Evolutionary conservation across 2,329 filamentous ascomycete genomes (phyloP), one percentile per base, ranked within the genome.

Genomic region (Claviceps monticola): DNA sequence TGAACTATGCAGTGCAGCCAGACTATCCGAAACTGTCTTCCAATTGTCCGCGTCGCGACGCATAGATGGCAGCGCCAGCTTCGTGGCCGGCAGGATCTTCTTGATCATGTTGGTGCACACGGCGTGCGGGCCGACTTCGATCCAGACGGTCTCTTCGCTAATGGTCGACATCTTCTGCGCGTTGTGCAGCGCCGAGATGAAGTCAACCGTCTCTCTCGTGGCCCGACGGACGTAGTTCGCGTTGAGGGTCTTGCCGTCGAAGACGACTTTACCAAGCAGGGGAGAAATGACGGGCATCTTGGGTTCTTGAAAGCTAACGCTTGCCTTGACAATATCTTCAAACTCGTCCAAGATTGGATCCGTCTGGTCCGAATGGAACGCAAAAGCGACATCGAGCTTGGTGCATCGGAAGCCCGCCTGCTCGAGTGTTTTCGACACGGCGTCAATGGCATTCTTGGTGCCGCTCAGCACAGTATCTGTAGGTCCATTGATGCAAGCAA

Each of bases 121-220:
- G 0, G 81, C 79, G 57, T 85, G 78, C 9, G 82, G 81, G 1
- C 83, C 83, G 54, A 86, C 68, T 58, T 88, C 83, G 49, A 87
- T 62, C 76, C 78, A 86, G n/a, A 75, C 68, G 9, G 76, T 80
- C 58, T 74, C 73, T 37, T 76, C 74, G 51, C 76, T 70, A 36
- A 82, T 71, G 13, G 71, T 62, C 54, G 70, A 71, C 7, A 71
- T 66, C 4, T 72, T 65, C 52, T 72, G 66, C 1, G 75, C 79
- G 23, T 65, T 66, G 13, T 72, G 61, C 1, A 86, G 60, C 5
- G 76, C 80, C n/a, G 68, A 71, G 50, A 71, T 65, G 64, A 87
- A 85, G 62, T 85, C 73, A 54, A 87, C 83, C 0, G 80, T 69
- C 59, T 86, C 75, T 2, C 83, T 74, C 13, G 77, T 75, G 51